A percentile compares a stretch with the other conserved stretches of the same genome.
Evolutionary conservation across 768 basidiomycete species (phyloP).

Genomic region (Hortiboletus flavorubellus): DNA sequence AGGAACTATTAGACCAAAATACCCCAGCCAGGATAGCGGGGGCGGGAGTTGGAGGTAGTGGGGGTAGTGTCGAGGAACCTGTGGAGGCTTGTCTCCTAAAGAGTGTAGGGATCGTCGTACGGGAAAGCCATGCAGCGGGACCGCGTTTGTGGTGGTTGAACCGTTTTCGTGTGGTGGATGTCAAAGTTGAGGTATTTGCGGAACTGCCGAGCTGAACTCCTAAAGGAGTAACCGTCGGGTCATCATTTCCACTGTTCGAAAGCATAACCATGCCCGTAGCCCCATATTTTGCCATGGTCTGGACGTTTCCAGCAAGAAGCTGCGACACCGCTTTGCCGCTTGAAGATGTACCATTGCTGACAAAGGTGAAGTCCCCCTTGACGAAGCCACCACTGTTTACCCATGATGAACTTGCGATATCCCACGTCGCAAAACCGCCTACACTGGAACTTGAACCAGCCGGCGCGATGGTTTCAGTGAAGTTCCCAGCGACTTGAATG

Average conservation of each 20-base stretch:
- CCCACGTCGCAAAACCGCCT: conserved; percentile 76
- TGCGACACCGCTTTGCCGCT: conserved; percentile 42
- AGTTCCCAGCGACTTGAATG: conserved; percentile 72
- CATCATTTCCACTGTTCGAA: conserved; percentile 55
- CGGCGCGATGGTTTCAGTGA: conserved; percentile 46
- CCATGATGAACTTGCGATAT: conserved; percentile 60
- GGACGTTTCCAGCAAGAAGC: conserved; percentile 67
- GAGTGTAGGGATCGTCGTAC: conserved; percentile 40
- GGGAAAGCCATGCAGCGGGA: conserved; percentile 48
- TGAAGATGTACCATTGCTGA: conserved; percentile 60
- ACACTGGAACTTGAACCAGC: conserved; percentile 36
- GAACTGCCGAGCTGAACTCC: conserved; percentile 50
- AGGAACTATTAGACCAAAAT: conserved; percentile 84
- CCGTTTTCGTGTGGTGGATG: conserved; percentile 37
- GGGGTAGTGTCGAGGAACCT: conserved; percentile 51
- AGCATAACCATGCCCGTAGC: conserved; percentile 80
- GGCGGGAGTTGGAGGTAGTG: conserved; percentile 53
- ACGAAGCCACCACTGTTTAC: conserved; percentile 72
- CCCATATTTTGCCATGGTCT: conserved; percentile 56
- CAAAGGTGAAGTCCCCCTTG: conserved; percentile 64
- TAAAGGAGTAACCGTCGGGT: conserved; percentile 61
- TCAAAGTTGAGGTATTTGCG: conserved; percentile 30
- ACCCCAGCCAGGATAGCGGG: conserved; percentile 83
- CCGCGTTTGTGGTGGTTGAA: conserved; percentile 35
- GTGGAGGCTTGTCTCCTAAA: conserved; percentile 50